These are phyloP conservation scores for Aspergillus carlsbadensis DNA, from an alignment of 495 filamentous ascomycete species.

Conservation along the genomic window DNA sequence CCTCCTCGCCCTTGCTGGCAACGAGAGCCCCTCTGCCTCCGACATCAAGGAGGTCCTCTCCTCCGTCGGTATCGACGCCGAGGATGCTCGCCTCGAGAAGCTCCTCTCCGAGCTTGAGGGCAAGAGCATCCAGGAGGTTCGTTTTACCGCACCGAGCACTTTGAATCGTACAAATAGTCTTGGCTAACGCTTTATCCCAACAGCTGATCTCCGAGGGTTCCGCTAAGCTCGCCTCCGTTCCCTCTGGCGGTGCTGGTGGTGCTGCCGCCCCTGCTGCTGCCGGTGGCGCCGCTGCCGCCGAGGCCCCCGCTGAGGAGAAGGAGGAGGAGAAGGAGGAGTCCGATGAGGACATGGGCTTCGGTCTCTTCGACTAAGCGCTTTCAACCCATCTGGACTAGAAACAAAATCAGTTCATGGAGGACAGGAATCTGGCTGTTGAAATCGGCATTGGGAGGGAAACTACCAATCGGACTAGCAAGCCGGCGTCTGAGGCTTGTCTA, in stretches of 20 bases:
- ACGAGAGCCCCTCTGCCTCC: constrained; percentile 78
- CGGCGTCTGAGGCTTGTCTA: constrained; percentile 39
- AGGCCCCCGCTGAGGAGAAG: constrained; percentile 67
- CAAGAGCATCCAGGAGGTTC: constrained; percentile 96
- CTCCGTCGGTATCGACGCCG: constrained; percentile 94
- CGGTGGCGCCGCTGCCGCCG: constrained; percentile 66
- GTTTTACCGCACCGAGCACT: constrained; percentile 18
- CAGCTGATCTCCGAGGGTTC: constrained; percentile 92
- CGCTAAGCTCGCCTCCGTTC: constrained; percentile 94
- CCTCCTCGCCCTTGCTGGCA: constrained; percentile 91
- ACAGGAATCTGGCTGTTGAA: constrained; percentile 38
- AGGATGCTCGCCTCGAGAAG: constrained; percentile 78
- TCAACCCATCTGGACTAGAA: constrained; percentile 23
- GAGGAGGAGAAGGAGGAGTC: constrained; percentile 86
- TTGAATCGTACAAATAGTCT: too few relatives aligned
- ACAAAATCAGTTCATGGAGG: constrained; percentile 30
- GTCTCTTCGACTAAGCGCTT: constrained; percentile 87
- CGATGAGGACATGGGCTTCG: constrained; percentile 99
- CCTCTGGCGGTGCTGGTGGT: constrained; percentile 80
- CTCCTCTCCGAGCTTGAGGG: constrained; percentile 90
- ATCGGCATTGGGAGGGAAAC: constrained; percentile 33
- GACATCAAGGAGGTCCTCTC: constrained; percentile 91
- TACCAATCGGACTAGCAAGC: constrained; percentile 32
- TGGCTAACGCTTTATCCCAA: constrained; percentile 20
- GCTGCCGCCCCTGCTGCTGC: constrained; percentile 63